Base-by-base conservation (phyloP, 1,284 basidiomycete species). In the Athelia sp. region DNA sequence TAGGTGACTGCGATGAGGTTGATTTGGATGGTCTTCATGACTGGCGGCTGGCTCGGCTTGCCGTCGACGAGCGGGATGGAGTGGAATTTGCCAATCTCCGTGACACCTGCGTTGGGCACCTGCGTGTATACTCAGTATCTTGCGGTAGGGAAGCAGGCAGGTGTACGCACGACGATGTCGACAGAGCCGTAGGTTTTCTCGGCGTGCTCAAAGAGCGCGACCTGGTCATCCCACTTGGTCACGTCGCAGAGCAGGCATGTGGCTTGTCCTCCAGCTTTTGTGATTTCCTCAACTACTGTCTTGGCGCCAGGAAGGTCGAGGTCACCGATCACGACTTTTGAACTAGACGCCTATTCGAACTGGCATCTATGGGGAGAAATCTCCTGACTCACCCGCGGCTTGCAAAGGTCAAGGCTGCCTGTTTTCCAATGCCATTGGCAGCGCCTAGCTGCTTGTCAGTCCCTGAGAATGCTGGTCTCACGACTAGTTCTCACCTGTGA, bases 291-390 rank as follows among this genome's bases (percentile, higher is more conserved):
- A 0, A 72, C 74, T 4, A 72, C 70, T 31, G 65, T 63, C 50
- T 72, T 58, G 3, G 70, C 75, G 3, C 67, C 69, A 10, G 57
- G 58, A 13, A 64, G 50, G 51, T 80, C 70, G 43, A 73, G 51
- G 56, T 84, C 80, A 22, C 75, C 78, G 53, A 82, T 74, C n/a
- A 82, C 75, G 2, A 84, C 60, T 52, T 76, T 80, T 3, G 79
- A 78, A 1, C 81, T 81, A 49, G 34, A 46, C 11, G 26, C 11
- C 48, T 29, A 26, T 19, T 22, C 11, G 50, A 36, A 40, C 44
- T 52, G 49, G 43, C 15, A 47, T 47, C 36, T n/a, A n/a, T n/a
- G n/a, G 9, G 8, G 43, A n/a, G 38, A 44, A 43, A 38, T n/a
- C 18, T 17, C 43, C 43, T 24, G 44, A 62, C 70, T 48, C 45